Conservation (phyloP, 495 filamentous ascomycete species). For the Aspergillus ostianus region DNA sequence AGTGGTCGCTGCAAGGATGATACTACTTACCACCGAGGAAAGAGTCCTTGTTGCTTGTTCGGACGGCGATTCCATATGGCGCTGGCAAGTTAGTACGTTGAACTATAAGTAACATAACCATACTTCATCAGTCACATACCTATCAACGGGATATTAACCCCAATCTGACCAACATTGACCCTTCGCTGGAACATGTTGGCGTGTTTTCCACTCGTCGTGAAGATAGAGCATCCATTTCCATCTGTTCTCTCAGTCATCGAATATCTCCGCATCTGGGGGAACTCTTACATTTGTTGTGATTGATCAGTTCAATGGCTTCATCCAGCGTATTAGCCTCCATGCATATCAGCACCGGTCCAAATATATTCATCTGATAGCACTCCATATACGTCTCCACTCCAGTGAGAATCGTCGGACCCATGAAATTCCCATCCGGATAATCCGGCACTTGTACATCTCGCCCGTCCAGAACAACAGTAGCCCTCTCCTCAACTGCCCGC, state of each 20-base stretch:
- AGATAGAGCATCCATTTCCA: constrained; percentile 29
- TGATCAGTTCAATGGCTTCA: constrained; percentile 28
- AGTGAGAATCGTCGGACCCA: constrained; percentile 29
- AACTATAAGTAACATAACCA: background rate
- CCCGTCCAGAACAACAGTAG: constrained; percentile 24
- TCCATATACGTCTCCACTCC: constrained; percentile 31
- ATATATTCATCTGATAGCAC: constrained; percentile 32
- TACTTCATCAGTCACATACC: constrained; percentile 9
- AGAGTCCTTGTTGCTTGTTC: constrained; percentile 30
- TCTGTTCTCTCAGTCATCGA: constrained; percentile 10
- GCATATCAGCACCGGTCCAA: constrained; percentile 32
- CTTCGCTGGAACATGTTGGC: constrained; percentile 25
- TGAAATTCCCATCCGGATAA: constrained; percentile 30
- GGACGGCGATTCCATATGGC: constrained; percentile 25
- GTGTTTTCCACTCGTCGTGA: constrained; percentile 29
- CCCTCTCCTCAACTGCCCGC: constrained; percentile 21
- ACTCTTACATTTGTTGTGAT: constrained; percentile 30
- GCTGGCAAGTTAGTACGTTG: constrained; percentile 11
- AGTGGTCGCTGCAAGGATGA: background rate
- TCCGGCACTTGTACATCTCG: constrained; percentile 21
- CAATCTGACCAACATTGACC: constrained; percentile 31
- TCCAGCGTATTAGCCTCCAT: constrained; percentile 28
- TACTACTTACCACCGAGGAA: constrained; percentile 27
- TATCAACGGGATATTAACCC: constrained; percentile 31
- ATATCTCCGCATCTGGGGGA: background rate